Base-by-base conservation (phyloP, 306 rosid species). In the Dalbergia cochinchinensis region DNA sequence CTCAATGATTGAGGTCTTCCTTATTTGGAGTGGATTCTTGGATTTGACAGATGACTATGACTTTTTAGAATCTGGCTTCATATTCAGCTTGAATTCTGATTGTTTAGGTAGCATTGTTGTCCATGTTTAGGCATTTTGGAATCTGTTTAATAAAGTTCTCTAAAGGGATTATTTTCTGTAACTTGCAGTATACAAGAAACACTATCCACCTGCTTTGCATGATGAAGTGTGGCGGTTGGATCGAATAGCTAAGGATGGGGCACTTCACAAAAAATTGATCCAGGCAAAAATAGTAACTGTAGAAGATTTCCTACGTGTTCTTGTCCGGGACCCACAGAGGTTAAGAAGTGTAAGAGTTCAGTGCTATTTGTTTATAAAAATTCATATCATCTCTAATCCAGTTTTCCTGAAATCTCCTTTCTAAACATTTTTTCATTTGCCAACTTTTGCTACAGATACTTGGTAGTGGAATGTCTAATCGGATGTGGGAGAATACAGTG, bases 171-270 rank as follows among this genome's bases (percentile, higher is more conserved):
- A 45, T 78, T 74, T 68, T 62, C 59, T 72, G 61, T 76, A 48
- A 74, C 51, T 75, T 87, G 78, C 87, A 94, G 98, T 90, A 34
- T 94, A 94, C 90, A 91, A 94, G 91, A 94, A 91, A 78, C 98
- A 94, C 76, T 90, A 90, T 77, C 97, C 98, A 44, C 98, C 98
- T 4, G 92, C 91, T 61, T 84, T 94, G 82, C 88, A 91, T 35
- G 98, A 94, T 0, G 97, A 91, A 78, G 98, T 94, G 62, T 94
- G 97, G 98, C 90, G 98, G 86, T 83, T 94, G 78, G 94, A 94
- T 76, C 82, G 93, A 44, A 91, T 94, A 72, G 97, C 97, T 0
- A 94, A 94, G 88, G 98, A 91, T 55, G 98, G 98, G 33, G 93
- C 98, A 61, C 88, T 94, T 57, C 97, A 94, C 87, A 94, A 90